Percentiles rank a stretch among this genome's conserved stretches.
phyloP scores from a whole-genome alignment of 148 eudicot species.

The Camellia japonica region DNA sequence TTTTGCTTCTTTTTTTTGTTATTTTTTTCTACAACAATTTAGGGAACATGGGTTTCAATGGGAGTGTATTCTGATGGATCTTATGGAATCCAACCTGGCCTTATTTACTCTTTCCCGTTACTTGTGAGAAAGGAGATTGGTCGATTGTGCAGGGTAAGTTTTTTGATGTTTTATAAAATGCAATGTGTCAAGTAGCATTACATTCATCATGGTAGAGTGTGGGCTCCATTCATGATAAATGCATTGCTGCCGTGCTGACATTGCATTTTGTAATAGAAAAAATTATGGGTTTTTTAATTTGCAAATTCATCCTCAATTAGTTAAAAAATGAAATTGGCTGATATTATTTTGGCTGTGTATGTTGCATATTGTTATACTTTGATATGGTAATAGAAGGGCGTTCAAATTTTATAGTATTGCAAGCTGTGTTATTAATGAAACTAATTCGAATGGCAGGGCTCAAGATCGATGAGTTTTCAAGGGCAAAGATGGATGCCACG shows the following conservation, averaged over 20 bases:
- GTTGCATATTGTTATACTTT: background rate
- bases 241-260: no score
- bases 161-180: background rate
- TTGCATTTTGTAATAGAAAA: no score
- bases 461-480: conserved; percentile 61
- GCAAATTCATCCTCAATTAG: no score
- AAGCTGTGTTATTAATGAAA: background rate
- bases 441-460: conserved; percentile 44
- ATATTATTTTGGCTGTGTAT: background rate
- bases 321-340: no score
- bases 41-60: conserved; percentile 96
- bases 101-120: conserved; percentile 87
- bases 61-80: conserved; percentile 90
- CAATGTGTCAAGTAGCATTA: no score
- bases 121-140: conserved; percentile 78
- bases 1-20: background rate
- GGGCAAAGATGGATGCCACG: conserved; percentile 63
- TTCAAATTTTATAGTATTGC: background rate
- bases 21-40: background rate
- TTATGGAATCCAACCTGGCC: conserved; percentile 63
- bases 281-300: no score
- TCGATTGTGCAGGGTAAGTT: conserved; percentile 69
- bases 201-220: no score
- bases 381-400: background rate
- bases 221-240: no score